phyloP scores from a whole-genome alignment of 2,329 filamentous ascomycete genomes.

The Cryphonectria japonica region DNA sequence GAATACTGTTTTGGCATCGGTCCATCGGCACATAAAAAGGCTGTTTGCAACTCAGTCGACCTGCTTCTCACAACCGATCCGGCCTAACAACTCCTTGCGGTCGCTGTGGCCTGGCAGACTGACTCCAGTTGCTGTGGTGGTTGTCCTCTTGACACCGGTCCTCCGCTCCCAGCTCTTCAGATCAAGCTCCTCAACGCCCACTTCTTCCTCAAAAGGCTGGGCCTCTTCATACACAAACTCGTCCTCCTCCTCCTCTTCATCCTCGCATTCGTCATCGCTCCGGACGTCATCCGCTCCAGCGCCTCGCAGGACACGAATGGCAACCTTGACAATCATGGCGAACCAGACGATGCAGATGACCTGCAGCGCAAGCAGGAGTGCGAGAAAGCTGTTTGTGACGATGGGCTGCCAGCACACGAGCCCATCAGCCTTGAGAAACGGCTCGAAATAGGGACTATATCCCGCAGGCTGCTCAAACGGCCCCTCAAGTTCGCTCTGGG shows the following conservation, averaged over 20 bases:
- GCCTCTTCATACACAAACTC: conserved; percentile 61
- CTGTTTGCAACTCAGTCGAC: conserved; percentile 46
- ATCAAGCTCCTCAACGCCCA: conserved; percentile 72
- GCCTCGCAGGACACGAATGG: conserved; percentile 77
- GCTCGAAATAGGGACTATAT: conserved; percentile 69
- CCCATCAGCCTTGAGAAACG: conserved; percentile 72
- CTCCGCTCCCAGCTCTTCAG: conserved; percentile 66
- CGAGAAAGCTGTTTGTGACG: conserved; percentile 78
- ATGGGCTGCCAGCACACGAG: conserved; percentile 78
- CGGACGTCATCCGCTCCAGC: conserved; percentile 80
- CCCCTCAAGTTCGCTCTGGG: conserved; percentile 56
- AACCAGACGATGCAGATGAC: conserved; percentile 84
- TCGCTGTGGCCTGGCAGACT: conserved; percentile 73
- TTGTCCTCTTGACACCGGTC: conserved; percentile 57
- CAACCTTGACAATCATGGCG: conserved; percentile 82
- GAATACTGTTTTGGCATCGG: neutral
- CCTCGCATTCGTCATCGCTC: conserved; percentile 81
- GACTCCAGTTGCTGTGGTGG: conserved; percentile 55
- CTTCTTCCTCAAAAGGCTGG: conserved; percentile 70
- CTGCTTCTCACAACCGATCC: conserved; percentile 84
- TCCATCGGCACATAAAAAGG: neutral
- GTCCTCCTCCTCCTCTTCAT: conserved; percentile 50
- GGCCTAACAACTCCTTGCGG: conserved; percentile 77
- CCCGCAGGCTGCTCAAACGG: conserved; percentile 54
- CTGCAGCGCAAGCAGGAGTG: conserved; percentile 77